Evolutionary conservation across 176 grass and related monocot species (phyloP), one percentile per base, ranked within the genome.

Genomic region (barley (Hordeum vulgare)): DNA sequence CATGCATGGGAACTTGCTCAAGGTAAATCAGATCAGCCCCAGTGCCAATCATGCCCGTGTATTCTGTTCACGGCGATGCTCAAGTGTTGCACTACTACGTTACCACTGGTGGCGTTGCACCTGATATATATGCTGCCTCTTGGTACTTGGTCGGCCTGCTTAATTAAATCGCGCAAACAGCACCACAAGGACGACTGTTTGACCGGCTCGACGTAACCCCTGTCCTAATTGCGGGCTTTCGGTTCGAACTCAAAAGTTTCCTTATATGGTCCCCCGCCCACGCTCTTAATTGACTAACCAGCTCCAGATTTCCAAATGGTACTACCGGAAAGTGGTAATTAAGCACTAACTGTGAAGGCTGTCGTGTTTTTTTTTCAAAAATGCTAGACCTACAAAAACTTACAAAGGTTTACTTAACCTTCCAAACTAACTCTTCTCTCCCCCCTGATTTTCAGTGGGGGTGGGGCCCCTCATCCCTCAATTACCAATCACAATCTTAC

Each of bases 121-220:
- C 53, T 56, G 20, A 56, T 67, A 26, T 54, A 56, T 67, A 26
- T 54, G 23, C 71, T 54, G 23, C 71, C 51, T 76, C 79, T 90
- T 83, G 80, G 89, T 87, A 90, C 88, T 86, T 80, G 89, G 75
- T 74, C 49, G 75, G 24, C 42, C 11, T 35, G 61, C 79, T 87
- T 84, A 74, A 84, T 83, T 39, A 86, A 49, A 84, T 58, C 75
- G 41, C 44, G 47, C 44, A 18, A 73, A 79, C 79, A 34, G 35
- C 74, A 51, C 34, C 79, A 62, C 82, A 61, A 40, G 8, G 24
- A 37, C 25, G 47, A 13, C 73, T 11, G 58, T 90, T 90, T 90
- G 85, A 84, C 80, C 68, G 80, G 58, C 53, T 75, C 75, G 70
- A 49, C 67, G 75, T 45, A 68, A 74, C 74, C 36, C 31, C 31